A percentile compares a stretch with the other conserved stretches of the same genome.
phyloP scores from a whole-genome alignment of 2,329 filamentous ascomycete genomes.

The Xylaria sp. region DNA sequence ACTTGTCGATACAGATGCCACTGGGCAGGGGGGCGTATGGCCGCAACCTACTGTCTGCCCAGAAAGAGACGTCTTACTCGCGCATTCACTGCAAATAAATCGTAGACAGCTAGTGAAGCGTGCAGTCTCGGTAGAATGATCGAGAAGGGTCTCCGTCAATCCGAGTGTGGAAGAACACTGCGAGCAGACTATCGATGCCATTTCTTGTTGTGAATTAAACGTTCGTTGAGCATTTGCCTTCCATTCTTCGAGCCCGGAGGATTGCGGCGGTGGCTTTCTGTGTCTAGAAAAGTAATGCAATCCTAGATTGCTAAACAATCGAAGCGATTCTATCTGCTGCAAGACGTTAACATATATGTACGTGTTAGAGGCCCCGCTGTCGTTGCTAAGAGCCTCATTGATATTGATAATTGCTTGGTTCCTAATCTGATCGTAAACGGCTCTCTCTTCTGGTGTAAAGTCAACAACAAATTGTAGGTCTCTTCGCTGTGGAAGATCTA shows the following conservation, averaged over 20 bases:
- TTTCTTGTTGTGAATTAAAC: slow-evolving; percentile 51
- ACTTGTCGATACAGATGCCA: slow-evolving; percentile 45
- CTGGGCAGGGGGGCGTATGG: slow-evolving; percentile 43
- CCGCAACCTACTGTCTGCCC: slow-evolving; percentile 38
- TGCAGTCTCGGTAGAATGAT: slow-evolving; percentile 30
- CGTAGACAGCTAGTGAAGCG: slow-evolving; percentile 51
- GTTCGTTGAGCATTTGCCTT: slow-evolving; percentile 47
- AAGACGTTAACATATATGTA: slow-evolving; percentile 55
- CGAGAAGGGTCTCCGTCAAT: slow-evolving; percentile 39
- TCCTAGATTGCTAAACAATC: slow-evolving; percentile 60
- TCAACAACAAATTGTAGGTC: not conserved
- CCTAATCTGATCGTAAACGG: not conserved
- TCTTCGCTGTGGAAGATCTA: not conserved
- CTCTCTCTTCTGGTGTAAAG: not conserved
- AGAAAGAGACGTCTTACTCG: slow-evolving; percentile 11
- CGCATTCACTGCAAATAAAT: slow-evolving; percentile 51
- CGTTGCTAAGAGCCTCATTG: slow-evolving; percentile 34
- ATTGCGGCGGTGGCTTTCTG: slow-evolving; percentile 13
- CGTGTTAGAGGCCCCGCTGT: not conserved
- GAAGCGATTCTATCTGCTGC: slow-evolving; percentile 57
- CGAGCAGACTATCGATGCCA: slow-evolving; percentile 45
- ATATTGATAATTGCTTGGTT: not conserved
- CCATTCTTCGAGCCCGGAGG: slow-evolving; percentile 40
- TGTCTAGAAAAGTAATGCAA: slow-evolving; percentile 52
- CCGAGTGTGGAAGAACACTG: slow-evolving; percentile 48